Evolutionary conservation across 768 basidiomycete species (phyloP), one percentile per base, ranked within the genome.

Genomic region (Boletales sp.): DNA sequence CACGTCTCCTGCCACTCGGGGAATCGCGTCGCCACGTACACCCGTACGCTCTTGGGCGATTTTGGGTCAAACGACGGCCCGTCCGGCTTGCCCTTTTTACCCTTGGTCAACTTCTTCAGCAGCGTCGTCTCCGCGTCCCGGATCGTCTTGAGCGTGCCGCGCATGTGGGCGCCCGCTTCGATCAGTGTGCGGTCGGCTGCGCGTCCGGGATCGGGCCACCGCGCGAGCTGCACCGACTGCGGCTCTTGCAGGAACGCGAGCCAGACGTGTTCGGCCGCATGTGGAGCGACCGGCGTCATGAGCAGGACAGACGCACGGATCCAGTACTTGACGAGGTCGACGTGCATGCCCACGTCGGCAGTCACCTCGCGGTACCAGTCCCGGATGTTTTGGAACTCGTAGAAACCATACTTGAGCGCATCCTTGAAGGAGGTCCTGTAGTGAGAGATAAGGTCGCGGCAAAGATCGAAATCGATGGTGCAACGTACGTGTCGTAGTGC

Each of bases 311-410:
- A 83, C 50, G 76, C 70, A 43, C 83, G 82, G 65, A 97, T 84
- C 88, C 88, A 98, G 74, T 83, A 81, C 54, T 82, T 72, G 61
- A 95, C 83, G 41, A 98, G 81, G 53, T 93, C 93, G 43, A 66
- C 75, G 70, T 98, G 94, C 93, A 98, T 96, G 28, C 93, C 91
- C 43, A 85, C 73, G 53, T 93, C 90, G 8, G 81, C 73, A 3
- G 90, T 94, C 44, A 95, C 90, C 65, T 94, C 89, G 50, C 94
- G 90, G 68, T 98, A 98, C 87, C 93, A 94, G 65, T 98, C 94
- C 41, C 96, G 88, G 2, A 84, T 77, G 44, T 81, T 86, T 67
- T 97, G 92, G 57, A 94, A 80, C 62, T 96, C 94, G 77, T 94
- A 99, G 72, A 97, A 95, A 41, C 94, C 95, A 56, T 79, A 87